Percentiles rank a stretch among this genome's conserved stretches.
phyloP scores from a whole-genome alignment of 192 early-diverging fungal species.

The Entomortierella chlamydospora region DNA sequence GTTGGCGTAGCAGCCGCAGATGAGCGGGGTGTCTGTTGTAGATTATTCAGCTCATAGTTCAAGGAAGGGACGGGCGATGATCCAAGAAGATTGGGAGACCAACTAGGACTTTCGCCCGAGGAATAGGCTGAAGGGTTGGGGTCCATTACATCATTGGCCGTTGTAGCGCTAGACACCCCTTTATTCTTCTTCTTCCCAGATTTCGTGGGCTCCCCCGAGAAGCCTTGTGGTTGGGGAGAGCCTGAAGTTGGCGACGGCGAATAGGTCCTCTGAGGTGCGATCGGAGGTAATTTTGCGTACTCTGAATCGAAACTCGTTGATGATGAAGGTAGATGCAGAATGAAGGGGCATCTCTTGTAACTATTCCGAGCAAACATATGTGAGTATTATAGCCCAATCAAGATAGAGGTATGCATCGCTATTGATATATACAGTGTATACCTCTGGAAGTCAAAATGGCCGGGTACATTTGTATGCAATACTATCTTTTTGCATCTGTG shows the following conservation, averaged over 20 bases:
- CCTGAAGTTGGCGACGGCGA: conserved; percentile 7
- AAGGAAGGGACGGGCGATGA: conserved; percentile 3
- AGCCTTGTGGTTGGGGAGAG: not conserved
- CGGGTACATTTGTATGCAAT: conserved; percentile 76
- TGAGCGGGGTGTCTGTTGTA: conserved; percentile 1
- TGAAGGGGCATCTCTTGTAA: conserved; percentile 68
- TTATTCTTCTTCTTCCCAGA: conserved; percentile 10
- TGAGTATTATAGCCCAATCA: too few species aligned
- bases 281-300: conserved; percentile 30
- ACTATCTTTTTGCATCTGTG: conserved; percentile 80
- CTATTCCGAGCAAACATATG: conserved; percentile 15
- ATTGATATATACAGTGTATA: too few species aligned
- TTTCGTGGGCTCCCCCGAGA: not conserved
- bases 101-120: conserved; percentile 12
- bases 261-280: conserved; percentile 13
- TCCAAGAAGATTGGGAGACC: conserved; percentile 22
- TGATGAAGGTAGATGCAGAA: conserved; percentile 52
- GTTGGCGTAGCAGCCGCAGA: not conserved
- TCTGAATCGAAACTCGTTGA: conserved; percentile 21
- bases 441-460: conserved; percentile 77
- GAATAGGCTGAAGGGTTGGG: conserved; percentile 9
- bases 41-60: not conserved
- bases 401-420: too few species aligned
- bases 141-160: not conserved
- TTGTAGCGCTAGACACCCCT: not conserved